These are phyloP conservation scores for Candida suzukii DNA, from an alignment of 805 yeast species.

Conservation along the genomic window DNA sequence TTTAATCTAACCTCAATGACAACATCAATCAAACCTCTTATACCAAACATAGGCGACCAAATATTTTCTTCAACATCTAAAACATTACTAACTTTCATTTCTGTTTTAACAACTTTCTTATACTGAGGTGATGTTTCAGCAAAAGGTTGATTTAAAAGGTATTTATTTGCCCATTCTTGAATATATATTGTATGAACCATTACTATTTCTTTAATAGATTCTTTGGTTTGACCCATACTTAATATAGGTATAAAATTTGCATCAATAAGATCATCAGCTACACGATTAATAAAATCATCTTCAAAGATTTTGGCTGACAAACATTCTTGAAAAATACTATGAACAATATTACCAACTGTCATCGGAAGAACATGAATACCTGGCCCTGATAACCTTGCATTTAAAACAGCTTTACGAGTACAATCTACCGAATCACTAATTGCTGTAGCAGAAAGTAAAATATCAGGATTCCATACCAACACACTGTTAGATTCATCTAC, in stretches of 20 bases:
- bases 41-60: slow-evolving; percentile 86
- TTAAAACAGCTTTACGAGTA: slow-evolving; percentile 60
- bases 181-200: slow-evolving; percentile 44
- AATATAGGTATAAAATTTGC: slow-evolving; percentile 33
- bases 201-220: slow-evolving; percentile 36
- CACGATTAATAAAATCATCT: slow-evolving; percentile 27
- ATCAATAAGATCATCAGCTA: slow-evolving; percentile 24
- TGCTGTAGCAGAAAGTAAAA: slow-evolving; percentile 71
- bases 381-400: slow-evolving; percentile 48
- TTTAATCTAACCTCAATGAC: slow-evolving; percentile 56
- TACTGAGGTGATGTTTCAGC: slow-evolving; percentile 3
- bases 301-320: slow-evolving; percentile 31
- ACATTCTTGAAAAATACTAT: slow-evolving; percentile 63
- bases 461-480: slow-evolving; percentile 81
- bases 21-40: slow-evolving; percentile 86
- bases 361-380: slow-evolving; percentile 61
- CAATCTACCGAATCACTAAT: slow-evolving; percentile 74
- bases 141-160: slow-evolving; percentile 16
- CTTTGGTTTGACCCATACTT: slow-evolving; percentile 44
- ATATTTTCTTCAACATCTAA: slow-evolving; percentile 86
- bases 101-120: neutral
- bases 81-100: slow-evolving; percentile 41
- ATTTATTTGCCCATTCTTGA: slow-evolving; percentile 44
- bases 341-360: slow-evolving; percentile 78
- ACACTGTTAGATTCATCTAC: slow-evolving; percentile 53